phyloP scores from a whole-genome alignment of 176 grass and related monocot genomes.

The Cenchrus fungigraminus region DNA sequence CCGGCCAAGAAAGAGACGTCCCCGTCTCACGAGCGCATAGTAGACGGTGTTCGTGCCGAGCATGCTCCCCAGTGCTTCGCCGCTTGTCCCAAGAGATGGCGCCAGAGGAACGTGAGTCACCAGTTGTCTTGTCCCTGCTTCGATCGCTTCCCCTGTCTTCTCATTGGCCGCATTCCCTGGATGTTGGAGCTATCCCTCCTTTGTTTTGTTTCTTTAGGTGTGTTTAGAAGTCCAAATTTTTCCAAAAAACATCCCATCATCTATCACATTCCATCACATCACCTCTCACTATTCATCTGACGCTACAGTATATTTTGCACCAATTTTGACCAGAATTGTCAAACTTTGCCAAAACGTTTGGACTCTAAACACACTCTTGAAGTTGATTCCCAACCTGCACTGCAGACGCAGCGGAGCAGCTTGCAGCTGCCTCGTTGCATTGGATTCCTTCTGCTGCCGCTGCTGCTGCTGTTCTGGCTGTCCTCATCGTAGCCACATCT shows the following conservation, averaged over 20 bases:
- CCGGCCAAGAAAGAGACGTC: constrained; percentile 15
- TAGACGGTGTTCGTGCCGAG: not conserved
- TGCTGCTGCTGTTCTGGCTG: not conserved
- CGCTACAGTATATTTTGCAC: too few relatives aligned
- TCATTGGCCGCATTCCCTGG: constrained; percentile 49
- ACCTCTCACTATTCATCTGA: too few relatives aligned
- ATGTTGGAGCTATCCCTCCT: constrained; percentile 46
- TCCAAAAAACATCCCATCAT: too few relatives aligned
- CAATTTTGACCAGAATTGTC: too few relatives aligned
- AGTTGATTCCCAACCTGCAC: not conserved
- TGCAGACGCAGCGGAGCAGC: too few relatives aligned
- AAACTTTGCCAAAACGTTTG: too few relatives aligned
- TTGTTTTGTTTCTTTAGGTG: not conserved
- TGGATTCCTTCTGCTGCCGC: constrained; percentile 19
- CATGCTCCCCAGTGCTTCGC: constrained; percentile 13
- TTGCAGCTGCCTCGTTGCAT: not conserved
- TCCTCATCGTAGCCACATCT: not conserved
- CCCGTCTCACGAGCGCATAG: constrained; percentile 54
- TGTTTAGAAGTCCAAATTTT: too few relatives aligned
- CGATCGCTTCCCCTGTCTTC: not conserved
- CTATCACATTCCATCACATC: too few relatives aligned
- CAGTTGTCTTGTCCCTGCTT: constrained; percentile 23
- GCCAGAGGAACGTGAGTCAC: constrained; percentile 46
- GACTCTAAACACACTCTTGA: too few relatives aligned
- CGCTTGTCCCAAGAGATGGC: constrained; percentile 29